Evolutionary conservation across 2,329 filamentous ascomycete species (phyloP).

Genomic region (Fusarium papillatum): DNA sequence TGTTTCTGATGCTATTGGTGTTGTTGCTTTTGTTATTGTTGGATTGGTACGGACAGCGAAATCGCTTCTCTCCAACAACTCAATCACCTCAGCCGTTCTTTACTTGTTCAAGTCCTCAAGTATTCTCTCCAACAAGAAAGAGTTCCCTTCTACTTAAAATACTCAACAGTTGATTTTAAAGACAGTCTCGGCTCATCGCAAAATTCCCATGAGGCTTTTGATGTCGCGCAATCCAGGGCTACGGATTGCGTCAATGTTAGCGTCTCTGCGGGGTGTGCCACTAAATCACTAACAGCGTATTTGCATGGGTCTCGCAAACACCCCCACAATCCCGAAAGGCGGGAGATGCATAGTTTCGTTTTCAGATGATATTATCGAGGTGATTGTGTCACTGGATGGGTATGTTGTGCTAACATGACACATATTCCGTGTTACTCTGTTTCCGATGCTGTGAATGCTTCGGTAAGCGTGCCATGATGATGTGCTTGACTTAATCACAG

Average conservation of each 20-base stretch:
- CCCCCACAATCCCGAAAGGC: not conserved
- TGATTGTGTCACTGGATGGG: not conserved
- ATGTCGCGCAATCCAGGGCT: conserved; percentile 27
- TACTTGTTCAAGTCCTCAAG: not conserved
- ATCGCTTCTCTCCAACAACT: not conserved
- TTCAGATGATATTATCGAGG: not conserved
- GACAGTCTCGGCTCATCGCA: not conserved
- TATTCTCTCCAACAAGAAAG: not conserved
- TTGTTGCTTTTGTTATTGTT: not conserved
- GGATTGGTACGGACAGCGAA: not conserved
- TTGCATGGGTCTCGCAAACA: not conserved
- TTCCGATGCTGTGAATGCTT: not conserved
- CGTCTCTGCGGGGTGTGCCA: rapidly evolving
- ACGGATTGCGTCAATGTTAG: conserved; percentile 42
- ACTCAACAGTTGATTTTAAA: not conserved
- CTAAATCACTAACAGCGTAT: conserved; percentile 30
- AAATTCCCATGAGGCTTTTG: conserved; percentile 3
- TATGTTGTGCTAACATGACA: not conserved
- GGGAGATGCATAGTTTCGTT: not conserved
- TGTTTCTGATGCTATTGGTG: not conserved
- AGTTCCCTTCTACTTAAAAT: not conserved
- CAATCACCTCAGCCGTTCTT: not conserved
- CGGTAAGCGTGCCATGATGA: not conserved
- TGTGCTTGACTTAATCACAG: not conserved
- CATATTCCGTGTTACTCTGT: not conserved